Evolutionary conservation across 2,329 filamentous ascomycete species (phyloP).

Genomic region (Septoria petroselini): DNA sequence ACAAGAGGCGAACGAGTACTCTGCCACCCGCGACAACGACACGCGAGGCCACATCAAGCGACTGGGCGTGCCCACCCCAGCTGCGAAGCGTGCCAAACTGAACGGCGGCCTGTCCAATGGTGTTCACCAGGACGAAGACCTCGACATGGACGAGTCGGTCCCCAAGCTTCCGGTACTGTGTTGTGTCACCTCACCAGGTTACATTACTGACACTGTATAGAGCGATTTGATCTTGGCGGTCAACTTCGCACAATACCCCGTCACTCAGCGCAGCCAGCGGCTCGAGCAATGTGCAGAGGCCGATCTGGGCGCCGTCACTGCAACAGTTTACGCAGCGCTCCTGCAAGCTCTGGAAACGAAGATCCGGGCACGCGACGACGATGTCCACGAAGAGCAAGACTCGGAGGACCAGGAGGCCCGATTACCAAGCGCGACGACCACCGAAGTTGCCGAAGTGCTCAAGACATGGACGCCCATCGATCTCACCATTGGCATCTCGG

Average conservation of each 20-base stretch:
- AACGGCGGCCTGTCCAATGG: constrained; percentile 37
- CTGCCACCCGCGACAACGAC: constrained; percentile 30
- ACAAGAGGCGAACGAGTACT: constrained; percentile 43
- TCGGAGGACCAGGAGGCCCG: constrained; percentile 38
- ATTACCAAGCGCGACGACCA: constrained; percentile 40
- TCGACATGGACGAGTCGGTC: constrained; percentile 29
- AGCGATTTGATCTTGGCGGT: constrained; percentile 70
- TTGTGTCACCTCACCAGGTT: constrained; percentile 25
- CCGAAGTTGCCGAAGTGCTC: constrained; percentile 44
- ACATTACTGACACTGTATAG: constrained; percentile 46
- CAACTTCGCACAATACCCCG: constrained; percentile 80
- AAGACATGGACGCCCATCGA: constrained; percentile 39
- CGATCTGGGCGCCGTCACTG: constrained; percentile 68
- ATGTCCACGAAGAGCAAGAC: constrained; percentile 46
- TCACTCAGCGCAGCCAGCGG: constrained; percentile 75
- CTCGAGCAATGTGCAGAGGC: constrained; percentile 71
- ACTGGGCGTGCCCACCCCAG: constrained; percentile 18
- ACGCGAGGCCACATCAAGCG: constrained; percentile 30
- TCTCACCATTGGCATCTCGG: constrained; percentile 35
- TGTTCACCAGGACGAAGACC: constrained; percentile 22
- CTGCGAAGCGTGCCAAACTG: constrained; percentile 36
- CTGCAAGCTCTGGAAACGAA: constrained; percentile 68
- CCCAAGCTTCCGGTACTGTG: constrained; percentile 39
- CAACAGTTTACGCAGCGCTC: constrained; percentile 72
- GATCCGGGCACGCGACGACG: constrained; percentile 63